Percentiles rank a stretch among this genome's conserved stretches.
Evolutionary conservation across 2,329 filamentous ascomycete species (phyloP).

Genomic region (Bipolaris bicolor): DNA sequence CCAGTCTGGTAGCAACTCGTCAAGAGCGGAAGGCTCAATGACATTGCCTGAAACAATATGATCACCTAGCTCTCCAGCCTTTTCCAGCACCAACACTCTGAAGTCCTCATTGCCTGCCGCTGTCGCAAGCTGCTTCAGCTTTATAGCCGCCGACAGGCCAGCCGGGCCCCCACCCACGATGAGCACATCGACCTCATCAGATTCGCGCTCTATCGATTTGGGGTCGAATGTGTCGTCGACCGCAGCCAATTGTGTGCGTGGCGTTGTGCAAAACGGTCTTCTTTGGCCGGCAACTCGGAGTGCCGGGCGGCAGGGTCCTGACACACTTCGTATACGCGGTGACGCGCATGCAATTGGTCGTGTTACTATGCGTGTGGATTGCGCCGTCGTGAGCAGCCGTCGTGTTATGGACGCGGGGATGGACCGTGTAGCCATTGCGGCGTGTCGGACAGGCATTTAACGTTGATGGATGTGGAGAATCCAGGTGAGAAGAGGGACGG

Average conservation of each 20-base stretch:
- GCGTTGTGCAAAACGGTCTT: conserved; percentile 44
- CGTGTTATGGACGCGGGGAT: conserved; percentile 37
- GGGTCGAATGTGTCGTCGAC: conserved; percentile 53
- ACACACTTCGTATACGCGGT: conserved; percentile 21
- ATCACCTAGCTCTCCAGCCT: conserved; percentile 91
- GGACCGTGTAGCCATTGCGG: conserved; percentile 42
- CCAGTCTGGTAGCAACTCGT: conserved; percentile 95
- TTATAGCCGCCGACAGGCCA: conserved; percentile 89
- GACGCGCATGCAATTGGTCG: conserved; percentile 29
- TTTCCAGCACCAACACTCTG: conserved; percentile 88
- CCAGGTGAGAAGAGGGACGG: background rate
- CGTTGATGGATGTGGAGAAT: background rate
- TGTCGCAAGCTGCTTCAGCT: conserved; percentile 92
- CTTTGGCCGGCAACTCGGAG: conserved; percentile 47
- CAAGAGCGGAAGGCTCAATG: conserved; percentile 83
- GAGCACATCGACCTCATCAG: conserved; percentile 93
- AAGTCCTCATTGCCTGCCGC: conserved; percentile 96
- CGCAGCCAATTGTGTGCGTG: conserved; percentile 41
- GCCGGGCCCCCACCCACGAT: conserved; percentile 97
- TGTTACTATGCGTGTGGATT: conserved; percentile 23
- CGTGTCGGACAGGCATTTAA: conserved; percentile 11
- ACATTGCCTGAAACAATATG: conserved; percentile 97
- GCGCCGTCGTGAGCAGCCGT: conserved; percentile 32
- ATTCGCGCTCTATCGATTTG: conserved; percentile 76
- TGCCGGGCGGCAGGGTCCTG: conserved; percentile 39